Evolutionary conservation across 164 flowering plant genomes (phyloP).

Genomic region (Kalanchoe fedtschenkoi): DNA sequence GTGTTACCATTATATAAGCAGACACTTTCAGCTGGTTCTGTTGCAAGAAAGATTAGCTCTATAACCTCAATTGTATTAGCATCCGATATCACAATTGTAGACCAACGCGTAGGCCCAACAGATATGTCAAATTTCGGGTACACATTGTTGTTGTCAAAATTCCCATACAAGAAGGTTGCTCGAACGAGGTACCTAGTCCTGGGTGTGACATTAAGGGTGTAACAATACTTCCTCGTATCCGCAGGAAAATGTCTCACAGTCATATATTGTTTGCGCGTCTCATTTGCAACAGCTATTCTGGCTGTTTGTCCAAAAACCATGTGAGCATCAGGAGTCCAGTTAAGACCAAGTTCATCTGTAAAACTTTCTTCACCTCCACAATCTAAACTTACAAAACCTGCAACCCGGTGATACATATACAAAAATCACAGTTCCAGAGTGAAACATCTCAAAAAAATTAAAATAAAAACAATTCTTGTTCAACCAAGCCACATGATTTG

Average conservation of each 20-base stretch:
- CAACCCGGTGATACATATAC: background rate
- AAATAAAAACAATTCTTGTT: too few species aligned
- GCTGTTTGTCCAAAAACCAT: slow-evolving; percentile 42
- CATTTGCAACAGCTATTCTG: slow-evolving; percentile 51
- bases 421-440: too few species aligned
- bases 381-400: slow-evolving; percentile 90
- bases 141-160: slow-evolving; percentile 80
- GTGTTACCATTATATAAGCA: slow-evolving; percentile 95
- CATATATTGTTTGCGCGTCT: slow-evolving; percentile 60
- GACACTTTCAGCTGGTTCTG: slow-evolving; percentile 54
- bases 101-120: slow-evolving; percentile 86
- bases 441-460: too few species aligned
- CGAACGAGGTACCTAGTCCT: slow-evolving; percentile 83
- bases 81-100: slow-evolving; percentile 87
- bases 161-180: slow-evolving; percentile 87
- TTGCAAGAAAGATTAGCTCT: slow-evolving; percentile 81
- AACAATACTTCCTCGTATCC: slow-evolving; percentile 80
- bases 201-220: slow-evolving; percentile 50
- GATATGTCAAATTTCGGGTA: slow-evolving; percentile 93
- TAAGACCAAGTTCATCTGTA: slow-evolving; percentile 74
- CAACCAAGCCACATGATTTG: background rate
- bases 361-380: slow-evolving; percentile 71
- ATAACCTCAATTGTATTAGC: slow-evolving; percentile 48
- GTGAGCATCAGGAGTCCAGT: slow-evolving; percentile 62
- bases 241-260: slow-evolving; percentile 79